Evolutionary conservation across 805 yeast genomes (phyloP).

Genomic region (Sugiyamaella mastotermitis): DNA sequence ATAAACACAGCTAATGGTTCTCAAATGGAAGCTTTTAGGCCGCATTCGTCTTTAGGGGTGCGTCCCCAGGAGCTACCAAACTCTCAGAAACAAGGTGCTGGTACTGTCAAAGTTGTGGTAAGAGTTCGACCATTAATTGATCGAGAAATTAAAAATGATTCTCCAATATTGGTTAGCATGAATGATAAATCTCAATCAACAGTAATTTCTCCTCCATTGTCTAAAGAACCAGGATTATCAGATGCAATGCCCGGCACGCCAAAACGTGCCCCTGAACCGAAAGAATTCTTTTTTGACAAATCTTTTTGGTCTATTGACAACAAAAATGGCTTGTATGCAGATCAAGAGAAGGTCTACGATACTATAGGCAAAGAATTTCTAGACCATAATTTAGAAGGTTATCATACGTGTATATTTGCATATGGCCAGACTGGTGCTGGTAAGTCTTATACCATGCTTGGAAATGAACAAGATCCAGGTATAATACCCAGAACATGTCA

Average conservation of each 20-base stretch:
- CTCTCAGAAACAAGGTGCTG: too few species aligned
- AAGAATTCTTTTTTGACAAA: slow-evolving; percentile 44
- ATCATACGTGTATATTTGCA: slow-evolving; percentile 67
- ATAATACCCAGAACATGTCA: slow-evolving; percentile 57
- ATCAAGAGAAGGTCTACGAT: slow-evolving; percentile 47
- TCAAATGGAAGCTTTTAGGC: too few species aligned
- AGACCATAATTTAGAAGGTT: slow-evolving; percentile 61
- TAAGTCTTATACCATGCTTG: slow-evolving; percentile 79
- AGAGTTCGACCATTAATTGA: slow-evolving; percentile 33
- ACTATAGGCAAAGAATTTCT: slow-evolving; percentile 54
- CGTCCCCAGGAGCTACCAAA: too few species aligned
- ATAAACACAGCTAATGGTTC: too few species aligned
- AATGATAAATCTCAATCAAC: slow-evolving; percentile 13
- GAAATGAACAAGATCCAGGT: slow-evolving; percentile 40
- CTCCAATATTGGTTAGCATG: slow-evolving; percentile 17
- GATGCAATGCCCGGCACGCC: slow-evolving; percentile 13
- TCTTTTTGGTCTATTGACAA: slow-evolving; percentile 44
- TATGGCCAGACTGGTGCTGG: slow-evolving; percentile 86
- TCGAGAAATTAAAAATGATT: slow-evolving; percentile 21
- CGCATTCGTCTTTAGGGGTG: too few species aligned
- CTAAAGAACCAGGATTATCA: slow-evolving; percentile 4
- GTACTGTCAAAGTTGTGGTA: slow-evolving; percentile 35
- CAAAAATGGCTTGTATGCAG: slow-evolving; percentile 32
- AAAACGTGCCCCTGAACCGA: slow-evolving; percentile 28
- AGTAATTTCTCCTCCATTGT: slow-evolving; percentile 18